Evolutionary conservation across 179 eudicot species (phyloP).

Genomic region (Camellia oleifera): DNA sequence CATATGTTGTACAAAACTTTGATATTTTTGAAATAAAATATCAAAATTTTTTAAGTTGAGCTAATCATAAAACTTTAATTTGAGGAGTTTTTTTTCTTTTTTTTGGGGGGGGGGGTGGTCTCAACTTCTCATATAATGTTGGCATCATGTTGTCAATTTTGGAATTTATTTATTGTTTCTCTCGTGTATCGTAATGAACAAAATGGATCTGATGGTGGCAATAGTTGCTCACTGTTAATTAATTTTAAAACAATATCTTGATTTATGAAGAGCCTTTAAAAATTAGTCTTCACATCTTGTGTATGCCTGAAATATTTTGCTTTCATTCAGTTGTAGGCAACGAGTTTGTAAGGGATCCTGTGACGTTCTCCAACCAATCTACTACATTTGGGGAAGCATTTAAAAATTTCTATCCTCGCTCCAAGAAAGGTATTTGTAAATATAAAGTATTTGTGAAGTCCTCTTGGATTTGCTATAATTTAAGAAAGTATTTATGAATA

Average conservation of each 20-base stretch:
- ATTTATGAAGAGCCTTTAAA: not conserved
- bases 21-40: not conserved
- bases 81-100: too few relatives aligned
- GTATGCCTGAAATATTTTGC: not conserved
- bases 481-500: not conserved
- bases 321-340: slow-evolving; percentile 61
- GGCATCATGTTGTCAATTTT: not conserved
- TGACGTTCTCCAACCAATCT: slow-evolving; percentile 57
- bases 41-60: not conserved
- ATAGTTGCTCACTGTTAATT: not conserved
- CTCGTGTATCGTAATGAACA: not conserved
- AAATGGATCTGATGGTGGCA: not conserved
- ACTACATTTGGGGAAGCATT: slow-evolving; percentile 53
- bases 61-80: not conserved
- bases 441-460: not conserved
- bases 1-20: not conserved
- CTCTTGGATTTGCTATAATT: not conserved
- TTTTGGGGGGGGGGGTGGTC: too few relatives aligned
- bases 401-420: slow-evolving; percentile 45
- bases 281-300: not conserved
- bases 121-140: not conserved
- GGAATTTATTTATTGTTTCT: not conserved
- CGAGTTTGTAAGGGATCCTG: slow-evolving; percentile 71
- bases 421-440: slow-evolving; percentile 48
- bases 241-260: not conserved